Conservation (phyloP, 192 early-diverging fungal species). For the Podila horticola region DNA sequence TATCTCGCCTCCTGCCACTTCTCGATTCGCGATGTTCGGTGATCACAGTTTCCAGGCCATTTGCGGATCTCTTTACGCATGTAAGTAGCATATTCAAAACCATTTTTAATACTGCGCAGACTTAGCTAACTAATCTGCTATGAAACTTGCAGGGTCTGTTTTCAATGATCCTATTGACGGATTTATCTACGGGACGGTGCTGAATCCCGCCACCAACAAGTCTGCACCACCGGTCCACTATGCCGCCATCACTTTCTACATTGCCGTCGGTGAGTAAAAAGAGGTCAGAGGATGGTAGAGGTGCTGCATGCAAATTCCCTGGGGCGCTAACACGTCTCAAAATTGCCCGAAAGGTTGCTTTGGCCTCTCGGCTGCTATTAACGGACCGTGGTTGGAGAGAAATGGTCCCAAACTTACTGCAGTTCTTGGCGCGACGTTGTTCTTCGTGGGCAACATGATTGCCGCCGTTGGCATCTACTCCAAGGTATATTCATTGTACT, state of each 20-base stretch:
- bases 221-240: constrained; percentile 50
- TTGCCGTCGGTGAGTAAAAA: constrained; percentile 56
- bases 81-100: constrained; percentile 21
- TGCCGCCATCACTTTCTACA: constrained; percentile 71
- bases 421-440: constrained; percentile 58
- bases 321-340: background rate
- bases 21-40: background rate
- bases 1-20: background rate
- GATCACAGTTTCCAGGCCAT: constrained; percentile 59
- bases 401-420: constrained; percentile 63
- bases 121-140: background rate
- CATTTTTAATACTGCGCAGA: constrained; percentile 1
- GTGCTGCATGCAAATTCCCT: background rate
- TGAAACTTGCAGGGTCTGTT: constrained; percentile 62
- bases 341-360: constrained; percentile 41
- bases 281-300: too few species aligned
- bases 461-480: constrained; percentile 65
- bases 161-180: constrained; percentile 70
- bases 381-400: constrained; percentile 71
- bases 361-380: constrained; percentile 66
- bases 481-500: too few species aligned
- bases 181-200: constrained; percentile 39
- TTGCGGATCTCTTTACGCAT: constrained; percentile 73
- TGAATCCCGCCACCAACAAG: constrained; percentile 20
- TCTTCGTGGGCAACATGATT: constrained; percentile 66